These are phyloP conservation scores for Eucalyptus paniculata DNA, from an alignment of 345 rosid genomes.

Conservation along the genomic window DNA sequence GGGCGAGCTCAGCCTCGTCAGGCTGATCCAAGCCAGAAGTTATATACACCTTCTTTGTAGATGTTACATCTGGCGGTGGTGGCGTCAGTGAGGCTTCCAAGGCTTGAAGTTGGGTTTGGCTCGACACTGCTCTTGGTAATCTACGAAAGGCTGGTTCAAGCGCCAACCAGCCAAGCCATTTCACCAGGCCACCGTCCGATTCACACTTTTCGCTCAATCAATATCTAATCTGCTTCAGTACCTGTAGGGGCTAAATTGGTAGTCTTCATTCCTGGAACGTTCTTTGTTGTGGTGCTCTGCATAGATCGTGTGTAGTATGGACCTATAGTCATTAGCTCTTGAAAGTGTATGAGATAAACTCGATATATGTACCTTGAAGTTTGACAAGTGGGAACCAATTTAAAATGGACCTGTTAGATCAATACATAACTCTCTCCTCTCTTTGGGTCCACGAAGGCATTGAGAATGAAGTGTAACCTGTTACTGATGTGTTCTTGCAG, in stretches of 20 bases:
- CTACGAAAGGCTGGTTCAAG: background rate
- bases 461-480: background rate
- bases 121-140: background rate
- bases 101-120: background rate
- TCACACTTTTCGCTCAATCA: background rate
- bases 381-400: background rate
- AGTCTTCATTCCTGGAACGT: background rate
- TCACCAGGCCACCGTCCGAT: background rate
- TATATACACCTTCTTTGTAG: background rate
- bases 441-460: background rate
- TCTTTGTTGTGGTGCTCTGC: background rate
- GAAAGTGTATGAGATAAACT: background rate
- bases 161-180: background rate
- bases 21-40: background rate
- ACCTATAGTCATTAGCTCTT: background rate
- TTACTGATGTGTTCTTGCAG: slow-evolving; percentile 7
- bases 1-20: background rate
- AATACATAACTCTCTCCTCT: background rate
- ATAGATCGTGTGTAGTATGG: background rate
- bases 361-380: background rate
- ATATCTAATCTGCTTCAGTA: background rate
- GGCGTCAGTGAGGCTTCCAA: background rate
- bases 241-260: background rate
- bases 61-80: background rate
- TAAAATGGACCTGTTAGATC: background rate